Evolutionary conservation across 2,329 filamentous ascomycete species (phyloP), one percentile per base, ranked within the genome.

Genomic region (Myriosclerotinia duriaeana): DNA sequence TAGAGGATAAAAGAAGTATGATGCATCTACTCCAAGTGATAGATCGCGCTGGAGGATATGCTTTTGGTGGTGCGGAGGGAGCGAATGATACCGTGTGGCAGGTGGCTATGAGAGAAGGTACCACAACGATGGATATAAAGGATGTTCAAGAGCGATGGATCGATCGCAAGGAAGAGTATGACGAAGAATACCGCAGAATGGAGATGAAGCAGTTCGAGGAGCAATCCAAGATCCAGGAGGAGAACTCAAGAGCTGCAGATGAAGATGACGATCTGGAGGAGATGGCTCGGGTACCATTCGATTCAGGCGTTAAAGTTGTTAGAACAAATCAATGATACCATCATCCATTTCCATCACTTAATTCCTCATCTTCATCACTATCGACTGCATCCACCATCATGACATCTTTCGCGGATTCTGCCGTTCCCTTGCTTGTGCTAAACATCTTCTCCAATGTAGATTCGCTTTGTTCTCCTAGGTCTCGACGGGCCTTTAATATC

Each of bases 11-110:
- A 78, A 91, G 90, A 79, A 96, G 91, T 76, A 97, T 99, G 93
- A 96, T 96, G 87, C 89, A 91, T 72, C 82, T 99, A 5, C 81
- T 99, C 62, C 87, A 90, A 55, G 89, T 94, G 0, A 93, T 99
- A 74, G 95, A 99, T 77, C 86, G 95, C 53, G 94, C 95, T 0
- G 89, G 92, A 12, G 95, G 95, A 0, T 98, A 98, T 79, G 90
- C 93, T 0, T 97, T 99, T 80, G 93, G 93, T 0, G 85, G 89
- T 6, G 90, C 92, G 0, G 92, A 97, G 76, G 94, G 93, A 2
- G 92, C 93, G 55, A 97, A 98, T 73, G 94, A 99, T 77, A 93
- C 90, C 8, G 87, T 99, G n/a, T 99, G 95, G 95, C 92, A 96
- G 75, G 88, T 98, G 54, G 92, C 95, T 3, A 96, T 98, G 87